These are phyloP conservation scores for Guillardia theta DNA, from an alignment of 78 protist genomes.

Conservation along the genomic window DNA sequence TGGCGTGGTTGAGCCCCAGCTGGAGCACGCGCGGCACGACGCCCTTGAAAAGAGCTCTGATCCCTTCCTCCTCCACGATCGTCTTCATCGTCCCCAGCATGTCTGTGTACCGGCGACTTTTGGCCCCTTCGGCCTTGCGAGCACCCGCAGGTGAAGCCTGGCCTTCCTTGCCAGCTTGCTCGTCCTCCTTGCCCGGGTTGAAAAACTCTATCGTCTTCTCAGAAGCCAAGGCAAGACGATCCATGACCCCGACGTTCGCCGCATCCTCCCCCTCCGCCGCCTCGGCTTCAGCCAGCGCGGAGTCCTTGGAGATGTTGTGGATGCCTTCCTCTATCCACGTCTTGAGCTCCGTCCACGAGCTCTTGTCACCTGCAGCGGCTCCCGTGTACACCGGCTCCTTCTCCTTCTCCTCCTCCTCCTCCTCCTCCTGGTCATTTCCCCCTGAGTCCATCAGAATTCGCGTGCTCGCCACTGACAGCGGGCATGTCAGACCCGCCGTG, in stretches of 20 bases:
- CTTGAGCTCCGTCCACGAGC: background rate
- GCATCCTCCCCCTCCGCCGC: background rate
- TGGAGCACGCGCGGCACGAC: background rate
- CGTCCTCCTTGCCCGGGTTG: background rate
- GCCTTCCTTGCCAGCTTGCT: background rate
- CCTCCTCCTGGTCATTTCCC: background rate
- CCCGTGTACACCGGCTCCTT: background rate
- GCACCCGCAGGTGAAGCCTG: background rate
- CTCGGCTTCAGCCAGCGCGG: background rate
- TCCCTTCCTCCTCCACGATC: background rate
- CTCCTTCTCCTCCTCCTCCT: background rate
- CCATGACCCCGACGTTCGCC: background rate
- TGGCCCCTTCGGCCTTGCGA: background rate
- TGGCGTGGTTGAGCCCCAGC: slow-evolving; percentile 7
- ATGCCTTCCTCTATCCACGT: too few species aligned
- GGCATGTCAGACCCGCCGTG: background rate
- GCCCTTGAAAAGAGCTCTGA: background rate
- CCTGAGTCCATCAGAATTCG: background rate
- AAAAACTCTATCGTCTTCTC: background rate
- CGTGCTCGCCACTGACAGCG: background rate
- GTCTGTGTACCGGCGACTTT: background rate
- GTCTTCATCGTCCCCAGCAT: background rate
- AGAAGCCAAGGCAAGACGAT: background rate
- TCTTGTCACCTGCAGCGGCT: background rate
- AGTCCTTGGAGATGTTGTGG: too few species aligned